phyloP scores from a whole-genome alignment of 345 rosid genomes.

The Brassica carinata region DNA sequence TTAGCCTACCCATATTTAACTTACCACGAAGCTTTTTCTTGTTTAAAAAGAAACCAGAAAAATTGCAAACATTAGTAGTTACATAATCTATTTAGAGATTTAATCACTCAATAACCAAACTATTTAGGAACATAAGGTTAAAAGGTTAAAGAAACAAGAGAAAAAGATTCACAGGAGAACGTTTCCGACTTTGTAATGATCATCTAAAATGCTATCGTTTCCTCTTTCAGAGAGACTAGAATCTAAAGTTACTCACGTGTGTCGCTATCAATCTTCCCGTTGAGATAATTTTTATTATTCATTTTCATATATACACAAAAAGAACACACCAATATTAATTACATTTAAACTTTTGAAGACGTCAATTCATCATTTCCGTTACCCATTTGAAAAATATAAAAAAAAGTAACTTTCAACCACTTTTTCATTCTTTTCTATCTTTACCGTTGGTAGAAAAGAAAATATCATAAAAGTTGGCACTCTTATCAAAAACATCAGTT shows the following conservation, averaged over 20 bases:
- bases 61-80: neutral
- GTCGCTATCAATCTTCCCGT: constrained; percentile 44
- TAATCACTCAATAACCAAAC: neutral
- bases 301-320: neutral
- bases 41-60: neutral
- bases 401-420: constrained; percentile 13
- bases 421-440: neutral
- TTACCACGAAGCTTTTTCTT: neutral
- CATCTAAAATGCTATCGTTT: constrained; percentile 16
- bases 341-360: constrained; percentile 3
- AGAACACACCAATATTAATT: neutral
- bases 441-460: constrained; percentile 37
- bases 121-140: neutral
- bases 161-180: neutral
- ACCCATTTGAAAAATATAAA: neutral
- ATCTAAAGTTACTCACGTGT: constrained; percentile 7
- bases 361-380: constrained; percentile 30
- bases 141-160: neutral
- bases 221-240: constrained; percentile 13
- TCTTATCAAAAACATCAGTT: neutral
- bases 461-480: constrained; percentile 17
- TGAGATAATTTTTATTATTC: constrained; percentile 4
- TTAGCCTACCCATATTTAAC: constrained; percentile 38
- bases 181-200: neutral
- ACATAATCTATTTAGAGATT: neutral